phyloP scores from a whole-genome alignment of 75 land plant genomes.

The Pinus albicaulis region DNA sequence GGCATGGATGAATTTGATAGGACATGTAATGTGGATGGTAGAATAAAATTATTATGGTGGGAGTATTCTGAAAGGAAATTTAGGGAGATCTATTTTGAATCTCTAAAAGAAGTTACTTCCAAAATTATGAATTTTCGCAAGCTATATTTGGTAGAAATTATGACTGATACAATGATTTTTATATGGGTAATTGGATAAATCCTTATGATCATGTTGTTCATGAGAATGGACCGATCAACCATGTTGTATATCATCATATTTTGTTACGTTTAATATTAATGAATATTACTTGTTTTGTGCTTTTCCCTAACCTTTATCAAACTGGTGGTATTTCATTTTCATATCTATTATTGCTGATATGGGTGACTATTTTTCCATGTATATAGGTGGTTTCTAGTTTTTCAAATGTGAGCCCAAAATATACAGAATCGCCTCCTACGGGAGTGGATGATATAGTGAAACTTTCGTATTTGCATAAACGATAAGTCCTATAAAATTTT shows the following conservation, averaged over 20 bases:
- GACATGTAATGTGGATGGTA: too few species aligned
- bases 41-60: neutral
- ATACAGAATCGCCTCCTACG: too few species aligned
- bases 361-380: neutral
- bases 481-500: too few species aligned
- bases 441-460: too few species aligned
- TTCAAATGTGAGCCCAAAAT: too few species aligned
- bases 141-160: neutral
- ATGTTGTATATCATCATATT: neutral
- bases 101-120: neutral
- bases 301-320: neutral
- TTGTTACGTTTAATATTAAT: too few species aligned
- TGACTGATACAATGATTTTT: neutral
- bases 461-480: too few species aligned
- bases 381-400: too few species aligned
- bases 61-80: neutral
- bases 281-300: neutral
- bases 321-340: neutral
- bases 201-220: neutral
- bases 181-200: neutral
- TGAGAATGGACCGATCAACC: neutral
- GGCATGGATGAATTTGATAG: neutral
- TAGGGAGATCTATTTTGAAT: neutral
- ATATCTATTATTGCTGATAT: conserved; percentile 2
- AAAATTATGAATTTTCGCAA: neutral